Base-by-base conservation (phyloP, 345 rosid species). In the Sisymbrium altissimum region DNA sequence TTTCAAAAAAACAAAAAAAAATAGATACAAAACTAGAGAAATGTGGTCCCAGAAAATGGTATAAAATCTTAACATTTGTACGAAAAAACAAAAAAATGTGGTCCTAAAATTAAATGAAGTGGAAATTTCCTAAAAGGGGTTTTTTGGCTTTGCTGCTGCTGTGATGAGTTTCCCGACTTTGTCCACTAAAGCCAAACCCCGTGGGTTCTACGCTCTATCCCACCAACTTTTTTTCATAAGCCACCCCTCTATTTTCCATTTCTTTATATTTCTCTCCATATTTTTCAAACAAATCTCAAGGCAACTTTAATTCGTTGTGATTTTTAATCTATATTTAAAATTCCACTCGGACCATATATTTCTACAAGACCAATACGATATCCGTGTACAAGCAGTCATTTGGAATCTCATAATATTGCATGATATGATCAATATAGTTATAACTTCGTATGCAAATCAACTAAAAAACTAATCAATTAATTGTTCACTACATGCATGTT, bases 61-160 rank as follows among this genome's bases (percentile, higher is more conserved):
- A 41, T 41, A 13, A 4, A 41, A 13, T 41, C 14, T 41, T 41
- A 41, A 12, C n/a, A 41, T 41, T 13, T 12, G 14, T 41, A 41
- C 17, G 17, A 41, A 41, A 35, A 35, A 7, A 9, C 7, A 35
- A 35, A 30, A 39, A 40, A 12, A 41, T 41, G 43, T 40, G 6
- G 50, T 46, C 72, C 60, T 45, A 9, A 64, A 54, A 73, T 56
- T 41, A 41, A 41, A 11, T 13, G 50, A 2, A 35, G 19, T 6
- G 6, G 23, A 56, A 65, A 6, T 1, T 9, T 41, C 18, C 46
- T 27, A 56, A 66, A 74, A 66, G 78, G 43, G 1, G 1, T 18
- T 1, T 35, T 74, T 66, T 58, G 78, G 78, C 78, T 57, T 66
- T 66, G 72, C 67, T 43, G 72, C 27, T 25, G 9, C 41, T 52